Evolutionary conservation across 257 asterid genomes (phyloP).

Genomic region (Gynochthodes officinalis): DNA sequence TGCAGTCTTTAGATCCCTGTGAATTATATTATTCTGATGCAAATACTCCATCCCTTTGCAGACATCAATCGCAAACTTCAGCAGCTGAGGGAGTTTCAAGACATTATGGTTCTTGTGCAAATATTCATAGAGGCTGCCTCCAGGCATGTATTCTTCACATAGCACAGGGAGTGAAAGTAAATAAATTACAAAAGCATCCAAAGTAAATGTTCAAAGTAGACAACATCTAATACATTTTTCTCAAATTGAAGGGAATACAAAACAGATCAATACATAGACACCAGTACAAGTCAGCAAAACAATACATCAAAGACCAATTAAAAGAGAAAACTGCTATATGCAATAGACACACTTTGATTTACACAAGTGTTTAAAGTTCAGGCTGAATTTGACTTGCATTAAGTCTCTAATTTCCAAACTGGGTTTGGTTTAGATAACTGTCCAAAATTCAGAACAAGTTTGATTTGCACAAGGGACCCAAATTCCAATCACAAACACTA

Average conservation of each 20-base stretch:
- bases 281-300: background rate
- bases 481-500: background rate
- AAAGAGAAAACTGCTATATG: background rate
- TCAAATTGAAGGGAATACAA: background rate
- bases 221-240: background rate
- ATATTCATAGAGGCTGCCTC: conserved; percentile 82
- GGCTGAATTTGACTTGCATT: background rate
- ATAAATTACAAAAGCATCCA: conserved; percentile 12
- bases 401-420: background rate
- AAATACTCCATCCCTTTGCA: conserved; percentile 93
- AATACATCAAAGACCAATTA: background rate
- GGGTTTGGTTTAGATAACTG: background rate
- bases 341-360: background rate
- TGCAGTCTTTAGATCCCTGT: conserved; percentile 88
- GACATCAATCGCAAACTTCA: conserved; percentile 78
- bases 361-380: background rate
- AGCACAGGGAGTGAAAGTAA: conserved; percentile 23
- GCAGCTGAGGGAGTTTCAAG: conserved; percentile 60
- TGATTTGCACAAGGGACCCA: too few relatives aligned
- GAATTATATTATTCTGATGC: conserved; percentile 75
- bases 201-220: background rate
- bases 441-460: background rate
- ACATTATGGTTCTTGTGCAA: conserved; percentile 56
- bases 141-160: conserved; percentile 72
- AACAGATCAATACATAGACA: background rate